These are phyloP conservation scores for Adansonia gregorii DNA, from an alignment of 441 rosid species.

Conservation along the genomic window DNA sequence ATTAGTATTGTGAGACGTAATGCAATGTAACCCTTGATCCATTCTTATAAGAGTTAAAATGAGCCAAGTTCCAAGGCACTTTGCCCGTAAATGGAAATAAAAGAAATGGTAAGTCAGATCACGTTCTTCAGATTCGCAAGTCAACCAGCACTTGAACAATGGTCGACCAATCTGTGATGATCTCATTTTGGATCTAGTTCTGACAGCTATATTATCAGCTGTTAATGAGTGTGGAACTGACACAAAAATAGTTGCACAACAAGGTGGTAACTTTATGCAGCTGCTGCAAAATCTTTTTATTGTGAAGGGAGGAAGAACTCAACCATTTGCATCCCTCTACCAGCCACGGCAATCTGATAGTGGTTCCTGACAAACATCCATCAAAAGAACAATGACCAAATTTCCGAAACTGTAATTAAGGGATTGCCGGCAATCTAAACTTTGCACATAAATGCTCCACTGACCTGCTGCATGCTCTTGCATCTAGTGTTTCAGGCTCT, in stretches of 20 bases:
- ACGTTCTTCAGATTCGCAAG: neutral
- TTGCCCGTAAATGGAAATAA: neutral
- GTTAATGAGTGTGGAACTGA: neutral
- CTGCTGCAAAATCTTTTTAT: conserved; percentile 3
- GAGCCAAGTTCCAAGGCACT: conserved; percentile 9
- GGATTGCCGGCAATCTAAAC: conserved; percentile 3
- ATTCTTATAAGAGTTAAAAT: neutral
- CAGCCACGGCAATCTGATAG: conserved; percentile 84
- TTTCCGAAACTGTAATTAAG: conserved; percentile 9
- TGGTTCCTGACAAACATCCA: conserved; percentile 48
- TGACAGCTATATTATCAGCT: conserved; percentile 1
- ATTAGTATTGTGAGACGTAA: neutral
- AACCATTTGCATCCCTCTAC: conserved; percentile 92
- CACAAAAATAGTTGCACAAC: conserved; percentile 7
- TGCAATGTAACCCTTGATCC: neutral
- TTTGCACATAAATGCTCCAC: conserved; percentile 26
- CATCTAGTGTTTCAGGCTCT: conserved; percentile 91
- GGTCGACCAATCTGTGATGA: neutral
- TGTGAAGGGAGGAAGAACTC: conserved; percentile 45
- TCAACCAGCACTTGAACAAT: conserved; percentile 25
- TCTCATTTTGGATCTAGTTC: neutral
- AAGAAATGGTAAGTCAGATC: neutral
- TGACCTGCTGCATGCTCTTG: conserved; percentile 70
- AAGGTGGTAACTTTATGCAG: neutral
- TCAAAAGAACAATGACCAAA: neutral